Conservation (phyloP, 306 rosid genomes). For the Cercis canadensis region DNA sequence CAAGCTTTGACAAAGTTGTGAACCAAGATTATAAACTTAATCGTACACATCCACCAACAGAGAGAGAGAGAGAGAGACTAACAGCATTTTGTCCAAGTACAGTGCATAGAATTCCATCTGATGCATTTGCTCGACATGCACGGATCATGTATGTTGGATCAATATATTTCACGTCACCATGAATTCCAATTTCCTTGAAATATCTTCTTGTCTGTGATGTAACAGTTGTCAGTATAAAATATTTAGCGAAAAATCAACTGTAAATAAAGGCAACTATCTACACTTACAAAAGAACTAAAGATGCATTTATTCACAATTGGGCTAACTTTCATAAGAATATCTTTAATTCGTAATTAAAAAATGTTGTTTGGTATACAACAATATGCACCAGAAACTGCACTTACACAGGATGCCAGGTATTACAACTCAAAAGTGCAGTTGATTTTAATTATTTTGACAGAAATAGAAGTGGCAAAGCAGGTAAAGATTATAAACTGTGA, state of each 20-base stretch:
- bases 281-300: slow-evolving; percentile 3
- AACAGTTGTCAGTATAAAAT: slow-evolving; percentile 19
- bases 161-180: slow-evolving; percentile 92
- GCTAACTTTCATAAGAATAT: not conserved
- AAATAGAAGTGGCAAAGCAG: no score
- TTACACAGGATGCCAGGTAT: not conserved
- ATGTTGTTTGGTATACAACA: not conserved
- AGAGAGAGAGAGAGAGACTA: slow-evolving; percentile 49
- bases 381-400: slow-evolving; percentile 3
- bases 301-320: not conserved
- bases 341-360: not conserved
- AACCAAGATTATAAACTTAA: slow-evolving; percentile 21
- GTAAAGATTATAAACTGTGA: no score
- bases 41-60: not conserved
- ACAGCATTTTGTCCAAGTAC: slow-evolving; percentile 99
- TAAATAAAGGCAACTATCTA: slow-evolving; percentile 14
- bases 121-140: slow-evolving; percentile 94
- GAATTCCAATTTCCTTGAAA: slow-evolving; percentile 75
- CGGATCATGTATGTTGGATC: slow-evolving; percentile 99
- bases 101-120: slow-evolving; percentile 95
- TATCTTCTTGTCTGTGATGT: slow-evolving; percentile 68
- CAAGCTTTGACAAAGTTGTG: slow-evolving; percentile 3
- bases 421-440: slow-evolving; percentile 1
- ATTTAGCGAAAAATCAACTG: not conserved
- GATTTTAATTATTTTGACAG: no score